Conservation (phyloP, 1,284 basidiomycete genomes). For the Phellinidium pouzarii region DNA sequence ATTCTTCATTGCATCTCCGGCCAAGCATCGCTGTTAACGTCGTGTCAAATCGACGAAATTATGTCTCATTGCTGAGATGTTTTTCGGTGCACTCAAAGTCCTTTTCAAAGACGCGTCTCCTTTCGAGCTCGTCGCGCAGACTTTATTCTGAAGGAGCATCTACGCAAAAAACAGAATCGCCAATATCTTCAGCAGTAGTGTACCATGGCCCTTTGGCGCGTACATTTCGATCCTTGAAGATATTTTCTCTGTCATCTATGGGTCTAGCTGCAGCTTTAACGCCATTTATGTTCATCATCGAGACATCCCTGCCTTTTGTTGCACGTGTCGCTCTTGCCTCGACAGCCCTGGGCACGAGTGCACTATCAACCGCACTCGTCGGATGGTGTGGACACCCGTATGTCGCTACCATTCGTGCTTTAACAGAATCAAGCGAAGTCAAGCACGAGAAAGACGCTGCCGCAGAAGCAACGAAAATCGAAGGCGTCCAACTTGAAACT, state of each 20-base stretch:
- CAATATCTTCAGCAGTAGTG: slow-evolving; percentile 4
- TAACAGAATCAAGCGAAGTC: slow-evolving; percentile 32
- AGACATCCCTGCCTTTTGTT: slow-evolving; percentile 63
- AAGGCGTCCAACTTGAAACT: slow-evolving; percentile 69
- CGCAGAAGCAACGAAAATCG: slow-evolving; percentile 21
- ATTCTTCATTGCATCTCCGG: background rate
- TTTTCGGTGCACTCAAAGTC: background rate
- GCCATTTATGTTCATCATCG: slow-evolving; percentile 76
- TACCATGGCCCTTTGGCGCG: slow-evolving; percentile 62
- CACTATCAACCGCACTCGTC: slow-evolving; percentile 68
- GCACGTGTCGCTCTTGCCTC: slow-evolving; percentile 65
- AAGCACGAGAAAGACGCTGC: slow-evolving; percentile 24
- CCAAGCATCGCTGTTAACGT: background rate
- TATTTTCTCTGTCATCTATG: slow-evolving; percentile 79
- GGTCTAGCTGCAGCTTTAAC: slow-evolving; percentile 63
- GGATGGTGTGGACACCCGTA: slow-evolving; percentile 60
- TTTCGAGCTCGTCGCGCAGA: background rate
- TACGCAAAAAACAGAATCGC: background rate
- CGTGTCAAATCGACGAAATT: background rate
- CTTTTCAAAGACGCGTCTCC: background rate
- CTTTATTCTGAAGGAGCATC: background rate
- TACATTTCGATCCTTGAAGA: slow-evolving; percentile 72
- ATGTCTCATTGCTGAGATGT: background rate
- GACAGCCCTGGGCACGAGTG: slow-evolving; percentile 66
- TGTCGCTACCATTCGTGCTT: slow-evolving; percentile 36